Percentiles rank a stretch among this genome's conserved stretches.
phyloP scores from a whole-genome alignment of 2,329 filamentous ascomycete species.

The Sclerotinia subarctica region DNA sequence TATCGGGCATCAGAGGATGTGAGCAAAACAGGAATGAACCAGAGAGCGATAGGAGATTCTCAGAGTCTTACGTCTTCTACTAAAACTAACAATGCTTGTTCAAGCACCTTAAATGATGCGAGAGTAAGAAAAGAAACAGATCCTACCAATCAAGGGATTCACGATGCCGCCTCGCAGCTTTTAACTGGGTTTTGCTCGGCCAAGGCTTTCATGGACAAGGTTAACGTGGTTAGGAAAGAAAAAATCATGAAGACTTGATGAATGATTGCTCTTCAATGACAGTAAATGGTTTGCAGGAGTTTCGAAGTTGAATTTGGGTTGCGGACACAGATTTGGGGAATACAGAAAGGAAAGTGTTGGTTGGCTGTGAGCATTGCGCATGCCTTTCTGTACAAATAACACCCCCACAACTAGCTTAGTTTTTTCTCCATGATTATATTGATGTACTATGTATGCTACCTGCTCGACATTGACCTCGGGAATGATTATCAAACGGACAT shows the following conservation, averaged over 20 bases:
- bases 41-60: background rate
- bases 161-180: constrained; percentile 11
- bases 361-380: background rate
- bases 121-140: constrained; percentile 12
- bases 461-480: background rate
- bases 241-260: background rate
- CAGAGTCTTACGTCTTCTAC: background rate
- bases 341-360: background rate
- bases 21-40: background rate
- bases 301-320: background rate
- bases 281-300: background rate
- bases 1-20: too few relatives aligned
- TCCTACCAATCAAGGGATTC: background rate
- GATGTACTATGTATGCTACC: background rate
- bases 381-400: background rate
- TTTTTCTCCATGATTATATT: background rate
- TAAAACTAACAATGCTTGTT: too few relatives aligned
- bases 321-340: background rate
- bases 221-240: constrained; percentile 1
- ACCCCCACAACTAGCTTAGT: background rate
- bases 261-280: background rate
- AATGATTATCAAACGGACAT: background rate
- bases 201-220: constrained; percentile 9
- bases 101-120: background rate
- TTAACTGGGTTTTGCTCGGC: constrained; percentile 18